Base-by-base conservation (phyloP, 148 eudicot species). In the Vaccinium myrtillus region DNA sequence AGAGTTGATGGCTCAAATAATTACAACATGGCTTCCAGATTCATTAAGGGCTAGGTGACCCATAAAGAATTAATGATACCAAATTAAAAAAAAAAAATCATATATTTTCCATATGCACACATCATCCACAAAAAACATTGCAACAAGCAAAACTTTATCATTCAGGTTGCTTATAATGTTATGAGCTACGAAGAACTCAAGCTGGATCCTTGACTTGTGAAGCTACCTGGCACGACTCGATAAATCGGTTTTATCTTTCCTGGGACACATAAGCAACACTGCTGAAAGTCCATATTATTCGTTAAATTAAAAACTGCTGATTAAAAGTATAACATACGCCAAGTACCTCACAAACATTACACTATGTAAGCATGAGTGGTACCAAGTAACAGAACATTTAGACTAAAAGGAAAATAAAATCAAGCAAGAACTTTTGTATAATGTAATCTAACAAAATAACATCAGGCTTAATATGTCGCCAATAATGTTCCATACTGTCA, bases 1-100 rank as follows among this genome's bases (percentile, higher is more conserved):
- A 82, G 73, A 59, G 58, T 73, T 39, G 23, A 50, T 18, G 27
- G 49, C 61, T 6, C 56, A 86, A 63, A 85, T 9, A 53, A 50
- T 80, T 49, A 30, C 0, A 75, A n/a, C 63, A 55, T 46, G 14
- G 43, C 36, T 73, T 25, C n/a, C 36, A 87, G 48, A 73, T 56
- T 39, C 51, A 70, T 25, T 51, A n/a, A 56, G 43, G 5, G 21
- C 10, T 3, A 25, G 21, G 27, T 4, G 19, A 18, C 53, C 61
- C 21, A 49, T 4, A 84, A 67, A 79, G 23, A 81, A 78, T 67
- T 13, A 78, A 36, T 46, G 19, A 10, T 9, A 39, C 23, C 23
- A 82, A 39, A 9, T 7, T 54, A 13, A 50, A 1, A 53, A 5
- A 23, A 82, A 21, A 77, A 19, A 32, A 71, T 58, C 53, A 56